A percentile compares a stretch with the other conserved stretches of the same genome.
These are phyloP conservation scores for Pythium sukuiense DNA, from an alignment of 352 stramenopile species.

Conservation along the genomic window DNA sequence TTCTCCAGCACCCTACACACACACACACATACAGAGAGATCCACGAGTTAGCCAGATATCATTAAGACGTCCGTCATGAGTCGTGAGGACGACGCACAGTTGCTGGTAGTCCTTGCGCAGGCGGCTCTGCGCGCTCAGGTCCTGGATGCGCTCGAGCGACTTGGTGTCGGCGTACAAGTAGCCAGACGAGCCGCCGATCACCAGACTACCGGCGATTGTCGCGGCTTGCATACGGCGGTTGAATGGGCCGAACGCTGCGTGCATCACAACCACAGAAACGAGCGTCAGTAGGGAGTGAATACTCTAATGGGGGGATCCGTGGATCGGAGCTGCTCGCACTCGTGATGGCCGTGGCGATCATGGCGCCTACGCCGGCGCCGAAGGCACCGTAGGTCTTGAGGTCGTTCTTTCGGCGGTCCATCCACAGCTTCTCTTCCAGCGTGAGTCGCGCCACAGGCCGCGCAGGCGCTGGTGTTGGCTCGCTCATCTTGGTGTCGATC, in stretches of 20 bases:
- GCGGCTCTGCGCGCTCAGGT: conserved; percentile 73
- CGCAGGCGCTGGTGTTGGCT: conserved; percentile 16
- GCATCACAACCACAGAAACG: conserved; percentile 1
- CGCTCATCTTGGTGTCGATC: conserved; percentile 24
- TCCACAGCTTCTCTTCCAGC: conserved; percentile 84
- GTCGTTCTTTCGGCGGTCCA: conserved; percentile 65
- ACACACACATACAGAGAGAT: background rate
- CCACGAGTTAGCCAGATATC: background rate
- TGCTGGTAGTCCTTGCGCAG: conserved; percentile 84
- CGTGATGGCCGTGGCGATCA: conserved; percentile 51
- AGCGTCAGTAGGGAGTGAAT: background rate
- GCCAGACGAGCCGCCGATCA: conserved; percentile 59
- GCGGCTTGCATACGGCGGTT: conserved; percentile 58
- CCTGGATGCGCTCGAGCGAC: conserved; percentile 66
- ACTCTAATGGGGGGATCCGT: too few relatives aligned
- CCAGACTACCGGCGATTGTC: conserved; percentile 50
- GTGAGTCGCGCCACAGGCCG: conserved; percentile 46
- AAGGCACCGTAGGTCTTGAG: conserved; percentile 66
- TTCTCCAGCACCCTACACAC: conserved; percentile 55
- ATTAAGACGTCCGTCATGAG: background rate
- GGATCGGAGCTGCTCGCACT: conserved; percentile 32
- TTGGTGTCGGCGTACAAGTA: conserved; percentile 77
- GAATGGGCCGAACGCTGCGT: conserved; percentile 65
- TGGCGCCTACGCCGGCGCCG: conserved; percentile 51
- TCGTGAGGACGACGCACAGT: conserved; percentile 36